A percentile compares a stretch with the other conserved stretches of the same genome.
These are phyloP conservation scores for Quercus glauca DNA, from an alignment of 306 rosid species.

Conservation along the genomic window DNA sequence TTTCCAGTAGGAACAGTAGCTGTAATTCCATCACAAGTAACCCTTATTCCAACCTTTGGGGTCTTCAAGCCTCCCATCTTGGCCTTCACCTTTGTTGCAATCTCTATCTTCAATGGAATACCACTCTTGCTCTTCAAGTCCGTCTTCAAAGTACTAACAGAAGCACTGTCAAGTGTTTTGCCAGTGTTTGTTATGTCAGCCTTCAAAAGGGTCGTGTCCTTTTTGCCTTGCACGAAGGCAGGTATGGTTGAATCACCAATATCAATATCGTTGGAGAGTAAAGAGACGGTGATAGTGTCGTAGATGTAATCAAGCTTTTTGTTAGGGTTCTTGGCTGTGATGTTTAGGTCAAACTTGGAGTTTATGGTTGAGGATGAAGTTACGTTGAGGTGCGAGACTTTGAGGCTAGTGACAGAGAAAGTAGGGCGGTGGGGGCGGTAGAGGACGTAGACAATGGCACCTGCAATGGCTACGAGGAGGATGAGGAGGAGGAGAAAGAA, in stretches of 20 bases:
- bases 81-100: slow-evolving; percentile 73
- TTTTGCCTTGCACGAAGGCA: slow-evolving; percentile 52
- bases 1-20: slow-evolving; percentile 60
- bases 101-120: slow-evolving; percentile 48
- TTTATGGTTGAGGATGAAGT: slow-evolving; percentile 33
- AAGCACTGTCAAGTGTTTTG: slow-evolving; percentile 21
- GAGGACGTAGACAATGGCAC: slow-evolving; percentile 53
- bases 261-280: slow-evolving; percentile 34
- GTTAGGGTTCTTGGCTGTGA: slow-evolving; percentile 52
- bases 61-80: slow-evolving; percentile 60
- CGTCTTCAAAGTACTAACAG: slow-evolving; percentile 35
- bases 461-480: slow-evolving; percentile 44
- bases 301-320: slow-evolving; percentile 45
- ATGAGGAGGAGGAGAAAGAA: slow-evolving; percentile 45
- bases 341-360: slow-evolving; percentile 40
- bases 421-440: slow-evolving; percentile 56
- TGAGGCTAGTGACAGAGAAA: slow-evolving; percentile 38
- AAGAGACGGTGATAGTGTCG: slow-evolving; percentile 25
- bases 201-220: slow-evolving; percentile 64
- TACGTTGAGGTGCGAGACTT: slow-evolving; percentile 33
- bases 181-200: slow-evolving; percentile 36
- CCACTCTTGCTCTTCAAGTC: slow-evolving; percentile 64
- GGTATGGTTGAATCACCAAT: slow-evolving; percentile 45
- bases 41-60: slow-evolving; percentile 62
- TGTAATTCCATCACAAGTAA: slow-evolving; percentile 64